A percentile compares a stretch with the other conserved stretches of the same genome.
Conservation (phyloP, 2,329 filamentous ascomycete genomes). For the Colletotrichum sp. region DNA sequence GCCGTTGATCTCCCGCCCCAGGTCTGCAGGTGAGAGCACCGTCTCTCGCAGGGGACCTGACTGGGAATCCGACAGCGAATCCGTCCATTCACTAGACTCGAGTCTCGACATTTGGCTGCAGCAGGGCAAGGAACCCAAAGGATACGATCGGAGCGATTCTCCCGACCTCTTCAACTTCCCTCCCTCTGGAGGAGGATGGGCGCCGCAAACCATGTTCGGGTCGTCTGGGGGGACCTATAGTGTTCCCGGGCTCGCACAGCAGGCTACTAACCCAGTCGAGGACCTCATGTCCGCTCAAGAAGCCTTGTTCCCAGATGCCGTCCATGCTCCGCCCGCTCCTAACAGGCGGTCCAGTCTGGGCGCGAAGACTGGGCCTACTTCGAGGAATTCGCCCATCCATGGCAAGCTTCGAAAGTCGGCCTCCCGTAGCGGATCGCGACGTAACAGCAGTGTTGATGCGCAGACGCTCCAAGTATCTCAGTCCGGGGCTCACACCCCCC, state of each 20-base stretch:
- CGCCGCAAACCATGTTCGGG: constrained; percentile 52
- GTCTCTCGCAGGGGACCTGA: constrained; percentile 44
- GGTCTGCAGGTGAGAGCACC: constrained; percentile 52
- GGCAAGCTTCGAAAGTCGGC: constrained; percentile 31
- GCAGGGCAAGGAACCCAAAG: constrained; percentile 49
- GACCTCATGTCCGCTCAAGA: constrained; percentile 50
- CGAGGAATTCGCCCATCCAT: constrained; percentile 21
- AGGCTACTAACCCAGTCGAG: constrained; percentile 47
- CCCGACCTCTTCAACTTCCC: constrained; percentile 64
- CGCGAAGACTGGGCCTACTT: constrained; percentile 45
- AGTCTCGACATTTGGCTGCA: constrained; percentile 64
- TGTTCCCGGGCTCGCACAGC: constrained; percentile 32
- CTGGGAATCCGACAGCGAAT: constrained; percentile 51
- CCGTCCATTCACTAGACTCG: constrained; percentile 48
- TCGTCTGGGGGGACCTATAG: constrained; percentile 33
- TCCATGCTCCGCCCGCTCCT: constrained; percentile 51
- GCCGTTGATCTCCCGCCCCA: constrained; percentile 44
- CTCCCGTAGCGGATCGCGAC: constrained; percentile 22
- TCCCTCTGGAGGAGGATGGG: constrained; percentile 47
- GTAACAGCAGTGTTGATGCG: constrained; percentile 34
- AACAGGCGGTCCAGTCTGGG: constrained; percentile 60
- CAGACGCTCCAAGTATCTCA: constrained; percentile 29
- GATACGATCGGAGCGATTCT: constrained; percentile 34
- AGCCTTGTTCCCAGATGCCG: constrained; percentile 38
- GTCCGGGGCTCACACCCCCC: constrained; percentile 24